phyloP scores from a whole-genome alignment of 495 filamentous ascomycete species.

The Halenospora varia region DNA sequence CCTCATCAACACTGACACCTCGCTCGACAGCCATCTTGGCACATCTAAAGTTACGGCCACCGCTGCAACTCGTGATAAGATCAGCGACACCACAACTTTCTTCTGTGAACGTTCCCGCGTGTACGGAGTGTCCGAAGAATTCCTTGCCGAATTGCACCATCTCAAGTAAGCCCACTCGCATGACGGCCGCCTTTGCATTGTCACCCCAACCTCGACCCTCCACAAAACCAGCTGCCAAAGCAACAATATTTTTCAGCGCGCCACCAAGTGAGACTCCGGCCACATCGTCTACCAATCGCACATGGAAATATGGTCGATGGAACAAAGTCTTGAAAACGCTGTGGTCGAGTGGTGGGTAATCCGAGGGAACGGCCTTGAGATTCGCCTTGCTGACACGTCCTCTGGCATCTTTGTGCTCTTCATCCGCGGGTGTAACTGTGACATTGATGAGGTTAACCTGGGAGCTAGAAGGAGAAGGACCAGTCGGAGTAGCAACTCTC shows the following conservation, averaged over 20 bases:
- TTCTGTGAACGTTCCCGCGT: slow-evolving; percentile 84
- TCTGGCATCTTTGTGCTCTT: slow-evolving; percentile 59
- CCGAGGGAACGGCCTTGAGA: slow-evolving; percentile 67
- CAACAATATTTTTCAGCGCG: slow-evolving; percentile 96
- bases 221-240: slow-evolving; percentile 91
- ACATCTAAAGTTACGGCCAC: slow-evolving; percentile 90
- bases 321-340: slow-evolving; percentile 75
- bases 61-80: slow-evolving; percentile 87
- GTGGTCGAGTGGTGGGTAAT: slow-evolving; percentile 82
- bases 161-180: slow-evolving; percentile 91
- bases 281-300: slow-evolving; percentile 85
- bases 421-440: slow-evolving; percentile 28
- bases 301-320: slow-evolving; percentile 97
- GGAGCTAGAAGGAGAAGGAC: slow-evolving; percentile 49
- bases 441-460: slow-evolving; percentile 58
- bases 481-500: slow-evolving; percentile 60
- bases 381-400: slow-evolving; percentile 58
- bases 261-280: slow-evolving; percentile 94
- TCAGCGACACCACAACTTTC: slow-evolving; percentile 96
- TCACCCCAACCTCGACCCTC: slow-evolving; percentile 96
- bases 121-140: slow-evolving; percentile 81
- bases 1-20: slow-evolving; percentile 73
- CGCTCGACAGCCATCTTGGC: slow-evolving; percentile 84
- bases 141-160: slow-evolving; percentile 91
- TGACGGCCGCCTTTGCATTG: slow-evolving; percentile 95